A percentile compares a stretch with the other conserved stretches of the same genome.
phyloP scores from a whole-genome alignment of 2,329 filamentous ascomycete genomes.

The Helotiales sp. region DNA sequence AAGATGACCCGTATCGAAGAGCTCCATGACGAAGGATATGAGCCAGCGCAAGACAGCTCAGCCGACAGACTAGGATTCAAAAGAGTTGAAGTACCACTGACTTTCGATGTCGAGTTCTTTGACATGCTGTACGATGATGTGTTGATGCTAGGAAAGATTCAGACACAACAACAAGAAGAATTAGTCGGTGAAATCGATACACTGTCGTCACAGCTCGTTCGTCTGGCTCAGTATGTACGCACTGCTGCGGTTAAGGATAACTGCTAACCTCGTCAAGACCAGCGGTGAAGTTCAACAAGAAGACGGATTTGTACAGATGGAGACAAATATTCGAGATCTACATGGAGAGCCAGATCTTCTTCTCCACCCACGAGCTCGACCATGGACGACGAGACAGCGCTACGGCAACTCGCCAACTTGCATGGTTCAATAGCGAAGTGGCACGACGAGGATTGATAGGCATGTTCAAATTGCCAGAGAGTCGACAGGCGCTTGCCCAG shows the following conservation, averaged over 20 bases:
- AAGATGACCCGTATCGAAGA: background rate
- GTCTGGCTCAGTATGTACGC: constrained; percentile 13
- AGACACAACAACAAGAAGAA: constrained; percentile 58
- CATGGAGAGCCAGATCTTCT: constrained; percentile 77
- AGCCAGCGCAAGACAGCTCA: background rate
- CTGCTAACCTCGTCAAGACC: constrained; percentile 45
- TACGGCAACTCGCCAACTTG: constrained; percentile 64
- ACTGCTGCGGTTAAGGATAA: background rate
- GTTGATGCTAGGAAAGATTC: constrained; percentile 62
- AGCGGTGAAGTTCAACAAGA: constrained; percentile 53
- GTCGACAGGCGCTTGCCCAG: constrained; percentile 59
- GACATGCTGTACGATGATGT: constrained; percentile 72
- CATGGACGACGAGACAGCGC: constrained; percentile 66
- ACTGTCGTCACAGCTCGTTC: constrained; percentile 65
- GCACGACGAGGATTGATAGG: constrained; percentile 57
- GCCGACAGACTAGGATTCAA: constrained; percentile 30
- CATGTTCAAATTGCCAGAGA: constrained; percentile 66
- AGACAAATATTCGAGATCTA: constrained; percentile 81
- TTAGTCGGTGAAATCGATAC: constrained; percentile 63
- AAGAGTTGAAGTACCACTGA: constrained; percentile 71
- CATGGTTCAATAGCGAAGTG: constrained; percentile 70
- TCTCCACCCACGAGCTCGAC: constrained; percentile 72
- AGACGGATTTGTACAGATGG: constrained; percentile 73
- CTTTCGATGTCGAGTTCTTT: constrained; percentile 80
- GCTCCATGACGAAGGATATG: constrained; percentile 12